Evolutionary conservation across 345 rosid species (phyloP).

Genomic region (Adansonia digitata): DNA sequence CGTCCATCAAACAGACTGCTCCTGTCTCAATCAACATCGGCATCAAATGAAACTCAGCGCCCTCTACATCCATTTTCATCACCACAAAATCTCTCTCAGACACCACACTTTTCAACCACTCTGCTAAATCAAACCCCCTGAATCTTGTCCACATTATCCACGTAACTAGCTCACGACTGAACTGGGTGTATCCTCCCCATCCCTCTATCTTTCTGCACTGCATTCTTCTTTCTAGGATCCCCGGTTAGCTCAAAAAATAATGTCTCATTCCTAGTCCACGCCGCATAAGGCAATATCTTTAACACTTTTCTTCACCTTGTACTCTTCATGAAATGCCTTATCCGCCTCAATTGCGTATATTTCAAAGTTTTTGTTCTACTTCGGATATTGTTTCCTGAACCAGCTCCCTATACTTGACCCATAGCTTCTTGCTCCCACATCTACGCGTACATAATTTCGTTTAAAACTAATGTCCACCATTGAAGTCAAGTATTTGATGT

Average conservation of each 20-base stretch:
- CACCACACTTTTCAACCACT: slow-evolving; percentile 54
- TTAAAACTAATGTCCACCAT: slow-evolving; percentile 33
- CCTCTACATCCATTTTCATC: slow-evolving; percentile 88
- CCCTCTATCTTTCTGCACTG: slow-evolving; percentile 41
- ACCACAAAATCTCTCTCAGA: slow-evolving; percentile 58
- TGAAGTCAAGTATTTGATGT: slow-evolving; percentile 15
- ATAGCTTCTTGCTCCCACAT: slow-evolving; percentile 67
- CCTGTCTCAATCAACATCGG: slow-evolving; percentile 57
- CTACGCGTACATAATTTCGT: slow-evolving; percentile 56
- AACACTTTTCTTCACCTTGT: slow-evolving; percentile 38
- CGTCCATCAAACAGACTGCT: slow-evolving; percentile 61
- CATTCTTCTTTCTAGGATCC: slow-evolving; percentile 35
- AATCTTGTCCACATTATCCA: slow-evolving; percentile 44
- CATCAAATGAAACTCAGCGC: slow-evolving; percentile 64
- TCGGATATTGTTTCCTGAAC: slow-evolving; percentile 70
- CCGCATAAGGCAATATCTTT: slow-evolving; percentile 61
- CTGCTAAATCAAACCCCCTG: slow-evolving; percentile 67
- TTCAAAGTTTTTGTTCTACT: slow-evolving; percentile 55
- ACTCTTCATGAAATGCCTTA: slow-evolving; percentile 44
- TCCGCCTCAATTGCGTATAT: slow-evolving; percentile 70
- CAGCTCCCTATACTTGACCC: slow-evolving; percentile 72
- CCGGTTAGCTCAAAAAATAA: slow-evolving; percentile 51
- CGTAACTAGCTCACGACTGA: slow-evolving; percentile 16
- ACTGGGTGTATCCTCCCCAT: slow-evolving; percentile 68
- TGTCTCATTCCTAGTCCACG: slow-evolving; percentile 76